Evolutionary conservation across 768 basidiomycete genomes (phyloP), one percentile per base, ranked within the genome.

Genomic region (Calvatia gigantea): DNA sequence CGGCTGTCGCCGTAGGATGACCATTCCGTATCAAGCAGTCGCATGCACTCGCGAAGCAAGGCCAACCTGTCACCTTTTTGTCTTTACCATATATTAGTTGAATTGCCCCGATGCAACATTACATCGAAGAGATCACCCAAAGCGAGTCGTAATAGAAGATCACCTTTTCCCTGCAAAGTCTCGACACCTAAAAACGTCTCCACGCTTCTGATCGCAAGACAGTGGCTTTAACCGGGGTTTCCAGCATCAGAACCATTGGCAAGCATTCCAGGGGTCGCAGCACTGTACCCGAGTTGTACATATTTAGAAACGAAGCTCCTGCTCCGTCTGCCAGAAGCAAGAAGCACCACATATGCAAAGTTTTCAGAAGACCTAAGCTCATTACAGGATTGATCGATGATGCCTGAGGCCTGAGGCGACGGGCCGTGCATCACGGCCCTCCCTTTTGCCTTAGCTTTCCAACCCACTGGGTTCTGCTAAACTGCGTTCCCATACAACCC

Each of bases 351-450:
- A 11, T 15, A 25, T 15, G 31, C 43, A 35, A n/a, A 31, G 33
- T 25, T 28, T 46, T 46, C 43, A 45, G 53, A 54, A 53, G 42
- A 28, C 31, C 35, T 8, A 29, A 14, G 35, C 27, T 11, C 31
- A 48, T 17, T 31, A 19, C 28, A 42, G 35, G 44, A 31, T 19
- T 54, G 53, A 54, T 54, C n/a, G n/a, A n/a, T n/a, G n/a, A n/a
- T n/a, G n/a, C n/a, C n/a, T n/a, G n/a, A n/a, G 43, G 9, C 11
- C 25, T 54, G 32, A 33, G 21, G 53, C 38, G 35, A 45, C 25
- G 43, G 21, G n/a, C 53, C 44, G 53, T 54, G 44, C 31, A 44
- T 38, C 53, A 17, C 53, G 53, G 53, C 42, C n/a, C 25, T 54
- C 31, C 17, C 35, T 51, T 39, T 21, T 41, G 12, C 42, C 9